phyloP scores from a whole-genome alignment of 164 flowering plant genomes.

The Echeveria elegans region DNA sequence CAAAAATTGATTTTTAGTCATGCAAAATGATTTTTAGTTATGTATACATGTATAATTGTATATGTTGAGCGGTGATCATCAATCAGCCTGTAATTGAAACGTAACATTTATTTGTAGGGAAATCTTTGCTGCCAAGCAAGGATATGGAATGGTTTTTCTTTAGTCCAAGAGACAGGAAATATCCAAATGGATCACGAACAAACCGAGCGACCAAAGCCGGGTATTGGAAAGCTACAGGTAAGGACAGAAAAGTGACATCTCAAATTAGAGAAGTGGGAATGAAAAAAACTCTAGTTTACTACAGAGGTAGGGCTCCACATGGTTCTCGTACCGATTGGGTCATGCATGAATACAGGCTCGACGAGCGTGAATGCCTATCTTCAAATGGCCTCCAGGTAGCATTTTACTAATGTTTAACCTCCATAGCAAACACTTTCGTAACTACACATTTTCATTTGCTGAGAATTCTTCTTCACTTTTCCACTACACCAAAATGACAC shows the following conservation, averaged over 20 bases:
- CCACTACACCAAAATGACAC: too few species aligned
- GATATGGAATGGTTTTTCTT: conserved; percentile 95
- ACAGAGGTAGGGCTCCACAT: conserved; percentile 90
- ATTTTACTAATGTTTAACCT: background rate
- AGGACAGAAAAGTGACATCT: conserved; percentile 72
- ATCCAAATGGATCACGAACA: conserved; percentile 90
- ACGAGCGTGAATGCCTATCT: conserved; percentile 67
- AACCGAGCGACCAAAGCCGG: conserved; percentile 93
- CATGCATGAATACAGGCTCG: conserved; percentile 94
- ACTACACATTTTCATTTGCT: background rate
- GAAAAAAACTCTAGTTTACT: conserved; percentile 92
- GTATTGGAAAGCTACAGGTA: conserved; percentile 95
- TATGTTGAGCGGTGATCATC: too few species aligned
- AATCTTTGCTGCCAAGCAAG: conserved; percentile 84
- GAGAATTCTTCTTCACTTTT: background rate
- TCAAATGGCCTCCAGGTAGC: conserved; percentile 62
- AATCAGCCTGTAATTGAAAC: background rate
- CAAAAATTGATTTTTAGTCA: too few species aligned
- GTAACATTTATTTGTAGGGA: conserved; percentile 58
- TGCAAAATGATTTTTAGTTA: too few species aligned
- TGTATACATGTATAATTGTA: too few species aligned
- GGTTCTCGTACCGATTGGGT: conserved; percentile 36
- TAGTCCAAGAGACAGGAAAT: conserved; percentile 86
- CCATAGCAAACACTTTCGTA: too few species aligned
- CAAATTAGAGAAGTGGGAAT: conserved; percentile 68